phyloP scores from a whole-genome alignment of 345 rosid genomes.

The Cardamine chenopodiifolia region DNA sequence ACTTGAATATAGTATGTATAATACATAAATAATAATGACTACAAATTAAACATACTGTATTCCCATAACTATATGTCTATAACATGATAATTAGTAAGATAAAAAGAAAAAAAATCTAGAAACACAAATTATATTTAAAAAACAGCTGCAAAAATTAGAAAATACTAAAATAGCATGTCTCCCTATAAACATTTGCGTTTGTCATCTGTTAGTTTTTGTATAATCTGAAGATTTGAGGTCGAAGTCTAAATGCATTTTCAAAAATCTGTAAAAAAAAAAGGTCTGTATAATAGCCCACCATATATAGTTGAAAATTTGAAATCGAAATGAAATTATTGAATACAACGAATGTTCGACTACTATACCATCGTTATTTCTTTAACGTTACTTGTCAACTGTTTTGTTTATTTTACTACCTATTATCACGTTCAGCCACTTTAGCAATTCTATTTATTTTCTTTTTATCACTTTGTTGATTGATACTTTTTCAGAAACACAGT shows the following conservation, averaged over 20 bases:
- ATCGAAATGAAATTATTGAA: not conserved
- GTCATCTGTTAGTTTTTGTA: not conserved
- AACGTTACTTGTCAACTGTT: not conserved
- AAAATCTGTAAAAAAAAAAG: not conserved
- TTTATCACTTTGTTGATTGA: not conserved
- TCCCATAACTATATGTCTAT: too few relatives aligned
- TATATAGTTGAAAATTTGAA: not conserved
- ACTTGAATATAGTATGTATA: not conserved
- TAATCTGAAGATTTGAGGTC: not conserved
- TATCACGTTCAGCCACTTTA: not conserved
- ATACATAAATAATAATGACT: not conserved
- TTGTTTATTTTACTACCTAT: not conserved
- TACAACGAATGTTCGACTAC: not conserved
- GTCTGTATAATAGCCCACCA: not conserved
- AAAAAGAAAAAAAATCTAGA: not conserved
- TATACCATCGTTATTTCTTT: not conserved
- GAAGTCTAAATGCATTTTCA: not conserved
- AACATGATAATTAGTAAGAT: not conserved
- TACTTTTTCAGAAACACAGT: not conserved
- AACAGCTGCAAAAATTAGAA: not conserved
- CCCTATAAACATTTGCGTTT: not conserved
- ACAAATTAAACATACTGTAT: too few relatives aligned
- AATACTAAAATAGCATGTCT: too few relatives aligned
- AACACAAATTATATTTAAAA: too few relatives aligned
- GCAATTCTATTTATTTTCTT: not conserved